These are phyloP conservation scores for Lactarius psammicola DNA, from an alignment of 768 basidiomycete species.

Conservation along the genomic window DNA sequence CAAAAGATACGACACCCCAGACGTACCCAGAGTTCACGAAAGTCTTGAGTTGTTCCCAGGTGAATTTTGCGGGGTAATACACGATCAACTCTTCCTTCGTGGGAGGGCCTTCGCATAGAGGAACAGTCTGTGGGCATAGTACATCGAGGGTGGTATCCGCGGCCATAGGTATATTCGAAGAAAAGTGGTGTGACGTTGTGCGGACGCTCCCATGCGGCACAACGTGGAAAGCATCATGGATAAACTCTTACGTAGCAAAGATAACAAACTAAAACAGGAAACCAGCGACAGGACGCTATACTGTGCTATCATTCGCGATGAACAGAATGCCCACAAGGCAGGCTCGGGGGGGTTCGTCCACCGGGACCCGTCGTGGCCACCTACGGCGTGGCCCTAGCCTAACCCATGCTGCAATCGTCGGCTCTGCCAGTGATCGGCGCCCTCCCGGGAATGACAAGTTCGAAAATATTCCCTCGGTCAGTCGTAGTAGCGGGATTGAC, in stretches of 20 bases:
- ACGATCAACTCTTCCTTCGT: slow-evolving; percentile 62
- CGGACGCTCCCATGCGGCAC: no score
- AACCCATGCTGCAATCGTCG: not conserved
- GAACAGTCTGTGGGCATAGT: slow-evolving; percentile 33
- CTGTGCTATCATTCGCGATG: not conserved
- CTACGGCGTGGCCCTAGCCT: not conserved
- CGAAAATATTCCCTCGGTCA: slow-evolving; percentile 66
- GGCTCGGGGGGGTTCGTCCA: slow-evolving; percentile 6
- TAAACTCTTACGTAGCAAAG: not conserved
- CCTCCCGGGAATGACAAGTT: slow-evolving; percentile 3
- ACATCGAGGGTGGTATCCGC: not conserved
- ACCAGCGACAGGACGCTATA: no score
- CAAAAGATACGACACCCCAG: not conserved
- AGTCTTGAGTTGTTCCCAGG: slow-evolving; percentile 71
- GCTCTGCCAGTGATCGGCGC: not conserved
- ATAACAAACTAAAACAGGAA: not conserved
- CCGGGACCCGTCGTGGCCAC: not conserved
- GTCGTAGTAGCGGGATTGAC: slow-evolving; percentile 72
- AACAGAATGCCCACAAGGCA: slow-evolving; percentile 6
- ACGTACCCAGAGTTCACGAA: slow-evolving; percentile 76
- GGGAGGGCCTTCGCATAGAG: slow-evolving; percentile 59
- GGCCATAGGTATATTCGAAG: slow-evolving; percentile 4
- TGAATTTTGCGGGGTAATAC: slow-evolving; percentile 73
- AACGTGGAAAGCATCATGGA: no score
- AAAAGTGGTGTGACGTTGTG: no score